phyloP scores from a whole-genome alignment of 2,329 filamentous ascomycete species.

The Curvularia eragrostidis region DNA sequence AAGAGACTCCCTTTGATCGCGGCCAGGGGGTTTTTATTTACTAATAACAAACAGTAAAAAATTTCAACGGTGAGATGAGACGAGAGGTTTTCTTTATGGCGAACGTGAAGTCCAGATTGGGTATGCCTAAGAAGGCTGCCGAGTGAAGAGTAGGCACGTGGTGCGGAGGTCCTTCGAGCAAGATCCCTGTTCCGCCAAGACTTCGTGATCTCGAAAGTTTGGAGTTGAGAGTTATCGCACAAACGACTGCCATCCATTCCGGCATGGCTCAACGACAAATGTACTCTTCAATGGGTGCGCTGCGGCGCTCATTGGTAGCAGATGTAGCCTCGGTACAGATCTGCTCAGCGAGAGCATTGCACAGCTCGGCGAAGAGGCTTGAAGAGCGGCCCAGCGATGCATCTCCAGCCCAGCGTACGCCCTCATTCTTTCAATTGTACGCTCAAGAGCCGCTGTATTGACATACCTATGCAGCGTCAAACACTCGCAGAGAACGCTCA shows the following conservation, averaged over 20 bases:
- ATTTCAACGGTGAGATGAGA: constrained; percentile 5
- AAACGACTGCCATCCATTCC: constrained; percentile 25
- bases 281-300: constrained; percentile 43
- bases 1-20: background rate
- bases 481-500: constrained; percentile 36
- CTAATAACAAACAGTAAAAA: background rate
- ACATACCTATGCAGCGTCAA: constrained; percentile 18
- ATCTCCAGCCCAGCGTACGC: constrained; percentile 21
- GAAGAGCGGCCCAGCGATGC: constrained; percentile 32
- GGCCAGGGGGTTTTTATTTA: background rate
- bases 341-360: constrained; percentile 34
- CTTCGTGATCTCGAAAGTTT: constrained; percentile 39
- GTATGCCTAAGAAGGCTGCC: background rate
- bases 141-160: constrained; percentile 22
- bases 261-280: constrained; percentile 47
- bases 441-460: constrained; percentile 13
- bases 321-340: constrained; percentile 29
- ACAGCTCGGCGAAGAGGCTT: constrained; percentile 33
- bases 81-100: background rate
- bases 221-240: constrained; percentile 18
- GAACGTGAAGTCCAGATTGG: background rate
- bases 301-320: constrained; percentile 32
- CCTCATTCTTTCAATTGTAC: constrained; percentile 1
- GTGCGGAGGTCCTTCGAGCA: constrained; percentile 6
- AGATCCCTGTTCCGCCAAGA: constrained; percentile 40